Evolutionary conservation across 768 basidiomycete genomes (phyloP), one percentile per base, ranked within the genome.

Genomic region (Cyclocybe aegerita): DNA sequence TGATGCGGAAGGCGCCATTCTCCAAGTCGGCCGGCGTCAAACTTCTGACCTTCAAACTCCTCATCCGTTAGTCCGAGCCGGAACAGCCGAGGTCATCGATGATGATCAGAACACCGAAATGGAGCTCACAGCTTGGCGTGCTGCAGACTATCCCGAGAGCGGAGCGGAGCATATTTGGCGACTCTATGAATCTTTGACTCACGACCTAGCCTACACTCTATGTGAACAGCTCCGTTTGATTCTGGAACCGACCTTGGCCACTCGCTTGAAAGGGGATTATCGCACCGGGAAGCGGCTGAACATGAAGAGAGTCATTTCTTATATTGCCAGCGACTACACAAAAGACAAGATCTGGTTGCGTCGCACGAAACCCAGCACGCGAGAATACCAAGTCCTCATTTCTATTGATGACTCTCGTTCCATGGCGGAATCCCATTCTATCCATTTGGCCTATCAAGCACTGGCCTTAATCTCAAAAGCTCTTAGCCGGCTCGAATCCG

Each of bases 341-440:
- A 98, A 98, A 67, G 96, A 99, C 78, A 95, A 95, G 71, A 98
- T 98, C 56, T 99, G 97, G 97, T 76, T 98, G 33, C 87, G 96
- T 17, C 82, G 97, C 15, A 97, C 95, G 3, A 85, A 89, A 43
- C 96, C 97, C 4, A 93, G 91, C 64, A 85, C 90, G 60, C 81
- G 97, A 42, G 95, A 97, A 64, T 98, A 98, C 68, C 96, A 99
- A 63, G 84, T 99, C 2, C 80, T 98, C 36, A 79, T 99, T 49
- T 89, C 93, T 8, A 80, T 99, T 43, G 97, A 98, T 63, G 97
- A 98, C 72, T 98, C 94, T 3, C 85, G 89, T 32, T 97, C 94
- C 33, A 98, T 99, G 97, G 85, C 91, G 9, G 92, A 95, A 67
- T 88, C 86, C 3, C 88, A 89, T 57, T 92, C 91, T 1, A 82